These are phyloP conservation scores for Kodamaea hsintzibuensis DNA, from an alignment of 805 yeast species.

Conservation along the genomic window DNA sequence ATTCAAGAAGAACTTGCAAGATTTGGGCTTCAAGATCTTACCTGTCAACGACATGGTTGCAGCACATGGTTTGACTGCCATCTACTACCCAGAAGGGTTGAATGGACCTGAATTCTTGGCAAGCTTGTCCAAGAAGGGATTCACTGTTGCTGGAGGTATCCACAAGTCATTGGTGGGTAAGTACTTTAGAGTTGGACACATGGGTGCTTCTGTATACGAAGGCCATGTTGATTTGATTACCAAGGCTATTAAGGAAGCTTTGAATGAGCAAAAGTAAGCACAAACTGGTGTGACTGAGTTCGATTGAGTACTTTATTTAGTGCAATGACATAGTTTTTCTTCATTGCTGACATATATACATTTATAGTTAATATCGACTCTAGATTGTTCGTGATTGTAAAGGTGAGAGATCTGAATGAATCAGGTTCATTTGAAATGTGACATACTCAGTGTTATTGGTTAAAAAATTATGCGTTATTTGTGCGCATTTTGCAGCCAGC, in stretches of 20 bases:
- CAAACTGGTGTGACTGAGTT: neutral
- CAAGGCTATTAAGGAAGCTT: conserved; percentile 38
- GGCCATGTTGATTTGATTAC: conserved; percentile 40
- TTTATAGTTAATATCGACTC: too few species aligned
- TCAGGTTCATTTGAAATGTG: too few species aligned
- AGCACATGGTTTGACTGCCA: conserved; percentile 88
- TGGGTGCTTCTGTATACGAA: conserved; percentile 73
- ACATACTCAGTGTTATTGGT: too few species aligned
- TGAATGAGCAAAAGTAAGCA: conserved; percentile 17
- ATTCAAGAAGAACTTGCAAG: conserved; percentile 60
- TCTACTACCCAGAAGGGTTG: conserved; percentile 75
- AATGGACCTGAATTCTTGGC: conserved; percentile 67
- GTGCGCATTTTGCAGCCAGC: neutral
- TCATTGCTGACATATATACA: too few species aligned
- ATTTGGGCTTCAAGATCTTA: conserved; percentile 68
- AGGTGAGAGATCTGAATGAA: too few species aligned
- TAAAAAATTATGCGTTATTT: neutral
- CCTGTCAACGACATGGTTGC: conserved; percentile 58
- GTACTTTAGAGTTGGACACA: conserved; percentile 93
- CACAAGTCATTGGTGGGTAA: conserved; percentile 76
- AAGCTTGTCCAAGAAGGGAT: conserved; percentile 60
- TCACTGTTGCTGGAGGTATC: conserved; percentile 87
- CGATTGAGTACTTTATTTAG: too few species aligned
- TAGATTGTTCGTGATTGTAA: too few species aligned
- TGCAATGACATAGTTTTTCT: too few species aligned